Conservation (phyloP, 2,329 filamentous ascomycete species). For the Teratosphaeria nubilosa region DNA sequence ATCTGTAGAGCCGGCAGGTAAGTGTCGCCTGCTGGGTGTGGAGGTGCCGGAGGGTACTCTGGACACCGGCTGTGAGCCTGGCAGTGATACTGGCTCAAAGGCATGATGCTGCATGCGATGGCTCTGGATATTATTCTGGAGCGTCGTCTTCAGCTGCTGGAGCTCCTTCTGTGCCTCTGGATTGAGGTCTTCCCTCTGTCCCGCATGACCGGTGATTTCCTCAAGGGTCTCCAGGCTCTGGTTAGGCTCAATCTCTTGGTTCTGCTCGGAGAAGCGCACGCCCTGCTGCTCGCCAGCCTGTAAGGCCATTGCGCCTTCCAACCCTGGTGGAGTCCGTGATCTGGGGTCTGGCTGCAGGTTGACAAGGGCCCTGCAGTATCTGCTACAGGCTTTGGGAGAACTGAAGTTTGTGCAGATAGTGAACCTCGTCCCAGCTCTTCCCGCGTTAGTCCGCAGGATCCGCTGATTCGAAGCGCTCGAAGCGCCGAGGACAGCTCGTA, state of each 20-base stretch:
- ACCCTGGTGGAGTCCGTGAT: neutral
- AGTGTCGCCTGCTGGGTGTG: constrained; percentile 30
- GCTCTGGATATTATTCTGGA: constrained; percentile 72
- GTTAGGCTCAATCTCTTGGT: constrained; percentile 57
- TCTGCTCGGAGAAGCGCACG: constrained; percentile 62
- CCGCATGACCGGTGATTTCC: constrained; percentile 14
- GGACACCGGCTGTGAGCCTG: constrained; percentile 72
- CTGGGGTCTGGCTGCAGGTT: neutral
- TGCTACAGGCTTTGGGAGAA: neutral
- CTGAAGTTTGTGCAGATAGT: neutral
- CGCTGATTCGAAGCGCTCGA: neutral
- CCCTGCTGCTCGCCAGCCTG: constrained; percentile 27
- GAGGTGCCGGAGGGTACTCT: constrained; percentile 51
- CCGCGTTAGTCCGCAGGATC: neutral
- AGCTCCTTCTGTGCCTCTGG: constrained; percentile 44
- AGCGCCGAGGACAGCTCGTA: neutral
- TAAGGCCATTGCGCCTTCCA: neutral
- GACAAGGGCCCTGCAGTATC: neutral
- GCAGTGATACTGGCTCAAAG: constrained; percentile 84
- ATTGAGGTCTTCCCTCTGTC: constrained; percentile 3
- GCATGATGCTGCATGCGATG: constrained; percentile 75
- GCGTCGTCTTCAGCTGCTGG: constrained; percentile 57
- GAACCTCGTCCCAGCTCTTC: neutral
- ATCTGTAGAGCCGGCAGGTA: constrained; percentile 42
- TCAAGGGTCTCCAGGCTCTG: constrained; percentile 21